Base-by-base conservation (phyloP, 306 rosid species). In the Betula pendula region DNA sequence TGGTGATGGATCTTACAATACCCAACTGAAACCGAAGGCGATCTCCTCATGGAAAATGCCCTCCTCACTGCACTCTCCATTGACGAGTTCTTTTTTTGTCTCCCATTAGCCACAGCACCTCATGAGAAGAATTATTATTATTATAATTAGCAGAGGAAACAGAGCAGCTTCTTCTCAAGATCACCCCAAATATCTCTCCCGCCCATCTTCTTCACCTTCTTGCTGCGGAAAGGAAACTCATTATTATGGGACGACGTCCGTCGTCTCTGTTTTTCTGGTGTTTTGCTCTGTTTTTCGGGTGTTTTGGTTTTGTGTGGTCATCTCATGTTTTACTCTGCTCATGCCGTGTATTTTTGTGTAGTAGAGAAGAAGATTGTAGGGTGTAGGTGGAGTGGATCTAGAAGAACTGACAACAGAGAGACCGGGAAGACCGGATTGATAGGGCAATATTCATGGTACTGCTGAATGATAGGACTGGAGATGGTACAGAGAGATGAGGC, bases 101-200 rank as follows among this genome's bases (percentile, higher is more conserved):
- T 56, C 63, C 24, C 42, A 38, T 38, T 25, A 24, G 63, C 33
- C 33, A 9, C 3, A 24, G 8, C 63, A 24, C 33, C 2, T 56
- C 14, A 24, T 27, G 17, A 56, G n/a, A n/a, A n/a, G n/a, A n/a
- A n/a, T n/a, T n/a, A n/a, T n/a, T n/a, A n/a, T n/a, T n/a, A n/a
- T n/a, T n/a, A n/a, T n/a, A n/a, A n/a, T n/a, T n/a, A n/a, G 63
- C 16, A 24, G 6, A 24, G 22, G 63, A 56, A 56, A 56, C 63
- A 24, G 63, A 56, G 9, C 16, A 56, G 15, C 15, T 24, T 56
- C 31, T 56, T 25, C 63, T 56, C 63, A 56, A 24, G 8, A 56
- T 56, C 63, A 22, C 63, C 63, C 63, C 63, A 24, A 56, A 56
- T 56, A 56, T 56, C 63, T 56, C 63, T 3, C 63, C 63, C 14